phyloP scores from a whole-genome alignment of 2,329 filamentous ascomycete genomes.

The Fusarium torulosum region DNA sequence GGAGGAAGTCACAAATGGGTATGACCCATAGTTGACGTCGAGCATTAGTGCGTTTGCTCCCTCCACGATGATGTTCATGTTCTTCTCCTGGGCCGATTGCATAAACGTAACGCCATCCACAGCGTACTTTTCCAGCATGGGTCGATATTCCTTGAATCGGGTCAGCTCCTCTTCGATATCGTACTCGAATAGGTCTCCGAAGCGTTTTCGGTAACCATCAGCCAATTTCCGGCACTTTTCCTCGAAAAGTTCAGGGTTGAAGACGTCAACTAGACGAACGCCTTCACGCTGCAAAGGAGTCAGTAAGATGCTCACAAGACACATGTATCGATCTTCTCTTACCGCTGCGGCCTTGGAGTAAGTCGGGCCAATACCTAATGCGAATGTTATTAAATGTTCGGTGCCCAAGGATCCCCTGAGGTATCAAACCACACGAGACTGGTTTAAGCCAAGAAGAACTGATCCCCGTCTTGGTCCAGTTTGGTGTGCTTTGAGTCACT shows the following conservation, averaged over 20 bases:
- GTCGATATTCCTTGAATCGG: constrained; percentile 11
- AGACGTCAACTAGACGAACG: constrained; percentile 9
- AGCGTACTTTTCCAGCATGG: constrained; percentile 1
- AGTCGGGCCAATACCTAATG: constrained; percentile 12
- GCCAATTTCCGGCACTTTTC: constrained; percentile 14
- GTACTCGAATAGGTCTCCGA: constrained; percentile 13
- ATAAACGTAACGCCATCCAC: constrained; percentile 15
- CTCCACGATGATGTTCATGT: constrained; percentile 15
- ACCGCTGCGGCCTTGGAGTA: constrained; percentile 2
- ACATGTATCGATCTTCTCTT: background rate
- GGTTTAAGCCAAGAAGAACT: background rate
- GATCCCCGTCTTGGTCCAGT: background rate
- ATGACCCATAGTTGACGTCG: constrained; percentile 14
- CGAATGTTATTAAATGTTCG: constrained; percentile 3
- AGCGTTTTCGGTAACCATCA: constrained; percentile 13
- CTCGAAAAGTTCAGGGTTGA: constrained; percentile 6
- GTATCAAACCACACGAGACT: constrained; percentile 9
- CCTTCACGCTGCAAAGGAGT: constrained; percentile 3
- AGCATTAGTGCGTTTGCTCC: constrained; percentile 21
- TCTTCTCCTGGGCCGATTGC: constrained; percentile 2
- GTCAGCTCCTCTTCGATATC: constrained; percentile 10
- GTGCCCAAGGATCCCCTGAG: background rate
- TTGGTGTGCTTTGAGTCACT: background rate
- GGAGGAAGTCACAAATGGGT: constrained; percentile 9
- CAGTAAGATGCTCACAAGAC: background rate